phyloP scores from a whole-genome alignment of 805 yeast species.

The Monosporozyma aerobia region DNA sequence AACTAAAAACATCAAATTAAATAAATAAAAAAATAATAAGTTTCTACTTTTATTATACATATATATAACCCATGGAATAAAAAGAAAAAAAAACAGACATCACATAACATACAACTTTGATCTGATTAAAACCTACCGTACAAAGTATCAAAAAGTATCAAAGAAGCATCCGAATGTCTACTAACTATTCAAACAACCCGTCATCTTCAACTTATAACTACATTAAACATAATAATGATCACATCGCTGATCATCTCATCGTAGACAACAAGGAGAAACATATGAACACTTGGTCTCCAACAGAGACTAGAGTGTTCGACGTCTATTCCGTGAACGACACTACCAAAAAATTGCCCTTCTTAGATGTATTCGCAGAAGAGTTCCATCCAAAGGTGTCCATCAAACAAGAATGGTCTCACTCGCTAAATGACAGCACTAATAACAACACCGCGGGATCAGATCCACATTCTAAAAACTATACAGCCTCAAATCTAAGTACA shows the following conservation, averaged over 20 bases:
- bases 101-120: too few species aligned
- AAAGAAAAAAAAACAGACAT: too few species aligned
- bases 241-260: background rate
- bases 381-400: background rate
- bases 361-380: slow-evolving; percentile 19
- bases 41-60: too few species aligned
- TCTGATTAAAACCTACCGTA: background rate
- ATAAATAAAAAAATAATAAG: too few species aligned
- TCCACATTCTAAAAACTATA: background rate
- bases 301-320: slow-evolving; percentile 16
- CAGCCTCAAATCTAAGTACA: background rate
- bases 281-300: slow-evolving; percentile 15
- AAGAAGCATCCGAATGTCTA: too few species aligned
- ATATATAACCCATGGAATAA: too few species aligned
- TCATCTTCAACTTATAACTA: background rate
- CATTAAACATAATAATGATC: background rate
- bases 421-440: too few species aligned
- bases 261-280: background rate
- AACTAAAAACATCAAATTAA: too few species aligned
- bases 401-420: background rate
- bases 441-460: background rate
- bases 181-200: background rate
- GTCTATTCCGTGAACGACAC: slow-evolving; percentile 17
- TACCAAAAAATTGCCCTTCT: slow-evolving; percentile 9
- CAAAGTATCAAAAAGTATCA: background rate